These are phyloP conservation scores for Mycena olivaceomarginata DNA, from an alignment of 768 basidiomycete species.

Conservation along the genomic window DNA sequence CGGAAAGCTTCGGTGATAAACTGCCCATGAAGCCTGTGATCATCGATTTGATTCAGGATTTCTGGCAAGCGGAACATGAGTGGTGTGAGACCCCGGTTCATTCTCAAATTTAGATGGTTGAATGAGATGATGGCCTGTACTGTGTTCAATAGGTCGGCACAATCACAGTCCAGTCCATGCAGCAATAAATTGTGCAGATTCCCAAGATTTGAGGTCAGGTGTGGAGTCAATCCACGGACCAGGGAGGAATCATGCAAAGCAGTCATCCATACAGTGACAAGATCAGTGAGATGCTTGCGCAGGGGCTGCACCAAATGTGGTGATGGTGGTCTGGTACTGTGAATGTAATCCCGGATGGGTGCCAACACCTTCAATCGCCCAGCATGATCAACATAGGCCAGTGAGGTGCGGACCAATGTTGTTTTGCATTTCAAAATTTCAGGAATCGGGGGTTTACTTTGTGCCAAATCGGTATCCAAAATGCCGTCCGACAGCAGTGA, in stretches of 20 bases:
- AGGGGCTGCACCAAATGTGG: no score
- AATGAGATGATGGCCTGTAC: not conserved
- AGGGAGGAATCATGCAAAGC: not conserved
- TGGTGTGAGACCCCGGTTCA: slow-evolving; percentile 9
- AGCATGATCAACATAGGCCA: no score
- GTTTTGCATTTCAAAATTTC: not conserved
- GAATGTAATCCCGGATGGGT: no score
- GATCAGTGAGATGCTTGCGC: not conserved
- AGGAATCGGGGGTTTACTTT: not conserved
- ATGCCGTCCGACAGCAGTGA: not conserved
- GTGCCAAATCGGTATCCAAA: not conserved
- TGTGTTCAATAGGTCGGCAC: not conserved
- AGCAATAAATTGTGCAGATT: not conserved
- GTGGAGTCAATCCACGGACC: not conserved
- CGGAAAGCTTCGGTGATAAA: not conserved
- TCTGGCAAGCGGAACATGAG: not conserved
- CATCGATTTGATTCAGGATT: not conserved
- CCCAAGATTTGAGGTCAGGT: not conserved
- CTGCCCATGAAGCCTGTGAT: not conserved
- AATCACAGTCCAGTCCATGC: not conserved
- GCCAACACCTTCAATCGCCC: no score
- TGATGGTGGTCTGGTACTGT: no score
- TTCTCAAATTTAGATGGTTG: not conserved
- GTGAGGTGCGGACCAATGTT: not conserved
- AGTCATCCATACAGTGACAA: not conserved